Base-by-base conservation (phyloP, 140 eudicot genomes). In the Flaveria floridana region DNA sequence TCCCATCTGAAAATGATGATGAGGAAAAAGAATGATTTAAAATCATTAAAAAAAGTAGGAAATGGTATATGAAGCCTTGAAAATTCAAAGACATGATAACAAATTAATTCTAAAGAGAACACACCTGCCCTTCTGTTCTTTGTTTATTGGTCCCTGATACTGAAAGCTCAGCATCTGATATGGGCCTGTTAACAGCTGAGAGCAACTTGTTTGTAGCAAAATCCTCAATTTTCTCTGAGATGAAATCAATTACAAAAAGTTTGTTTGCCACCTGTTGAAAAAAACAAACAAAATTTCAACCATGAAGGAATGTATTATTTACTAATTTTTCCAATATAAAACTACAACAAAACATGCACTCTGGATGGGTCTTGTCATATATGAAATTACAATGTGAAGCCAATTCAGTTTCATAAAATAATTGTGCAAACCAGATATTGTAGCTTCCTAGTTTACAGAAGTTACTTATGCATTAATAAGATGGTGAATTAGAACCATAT, bases 251-350 rank as follows among this genome's bases (percentile, higher is more conserved):
- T 19, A 79, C 84, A 73, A 84, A 95, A 67, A 95, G 97, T 74
- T 95, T 94, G 89, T 91, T 88, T 20, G 97, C 84, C 82, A 88
- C 99, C 99, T 95, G 41, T 34, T 34, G 91, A 30, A 26, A 81
- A 66, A 74, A 14, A 63, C 48, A 61, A 25, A 70, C 72, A 81
- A 30, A 71, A 10, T 11, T 79, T 26, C 64, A 72, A 72, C 63
- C 65, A 56, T 19, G 14, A 39, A 76, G 26, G n/a, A 63, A 34
- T 42, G 30, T 52, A 53, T 66, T 39, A n/a, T 8, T 25, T 44
- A 7, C 14, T 11, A 44, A 1, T 8, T 21, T 67, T 37, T 19
- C 9, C 18, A 51, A 4, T 52, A 16, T 58, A 70, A 2, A 47
- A 8, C 25, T 42, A 20, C 51, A 68, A 77, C 20, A 44, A 58